Percentiles rank a stretch among this genome's conserved stretches.
Evolutionary conservation across 176 grass and related monocot species (phyloP).

Genomic region (Cenchrus purpureus): DNA sequence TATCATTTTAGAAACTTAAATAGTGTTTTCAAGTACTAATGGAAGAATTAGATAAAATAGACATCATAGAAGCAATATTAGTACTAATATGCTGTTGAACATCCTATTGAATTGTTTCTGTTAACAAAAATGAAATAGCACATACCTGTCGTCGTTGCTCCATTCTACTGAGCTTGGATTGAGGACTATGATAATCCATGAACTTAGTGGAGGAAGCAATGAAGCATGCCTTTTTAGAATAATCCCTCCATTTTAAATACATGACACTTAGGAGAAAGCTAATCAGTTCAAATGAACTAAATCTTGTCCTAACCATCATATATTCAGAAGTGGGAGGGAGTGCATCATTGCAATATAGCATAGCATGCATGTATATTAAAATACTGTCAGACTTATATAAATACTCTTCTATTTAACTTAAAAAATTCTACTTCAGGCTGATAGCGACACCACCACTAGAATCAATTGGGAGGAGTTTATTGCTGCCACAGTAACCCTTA

Average conservation of each 20-base stretch:
- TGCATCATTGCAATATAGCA: neutral
- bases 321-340: neutral
- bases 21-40: neutral
- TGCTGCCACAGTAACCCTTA: slow-evolving; percentile 63
- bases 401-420: neutral
- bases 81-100: neutral
- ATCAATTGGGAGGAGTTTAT: slow-evolving; percentile 73
- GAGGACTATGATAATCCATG: neutral
- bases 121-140: neutral
- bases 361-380: slow-evolving; percentile 6
- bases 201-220: neutral
- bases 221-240: neutral
- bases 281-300: neutral
- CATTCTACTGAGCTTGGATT: neutral
- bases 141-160: neutral
- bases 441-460: slow-evolving; percentile 50
- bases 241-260: neutral
- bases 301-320: neutral
- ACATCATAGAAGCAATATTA: neutral
- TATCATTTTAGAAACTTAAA: neutral
- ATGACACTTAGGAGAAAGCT: neutral
- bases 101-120: neutral
- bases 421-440: slow-evolving; percentile 47
- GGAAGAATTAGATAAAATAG: neutral
- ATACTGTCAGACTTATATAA: neutral